Base-by-base conservation (phyloP, 129 eudicot genomes). In the Heracleum sosnowskyi region DNA sequence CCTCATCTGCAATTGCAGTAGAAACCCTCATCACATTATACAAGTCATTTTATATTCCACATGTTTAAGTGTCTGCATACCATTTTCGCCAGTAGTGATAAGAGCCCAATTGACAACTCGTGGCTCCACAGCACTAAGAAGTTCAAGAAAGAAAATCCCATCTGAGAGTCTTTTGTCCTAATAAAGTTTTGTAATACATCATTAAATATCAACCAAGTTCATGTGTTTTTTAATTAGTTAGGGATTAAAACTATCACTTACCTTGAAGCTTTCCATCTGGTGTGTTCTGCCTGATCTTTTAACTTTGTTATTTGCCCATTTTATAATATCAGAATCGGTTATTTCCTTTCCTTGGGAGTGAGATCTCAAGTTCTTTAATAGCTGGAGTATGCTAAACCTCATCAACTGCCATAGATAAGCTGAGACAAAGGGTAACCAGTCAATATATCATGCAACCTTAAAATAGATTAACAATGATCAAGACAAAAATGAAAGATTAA, bases 321-420 rank as follows among this genome's bases (percentile, higher is more conserved):
- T 78, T 42, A 88, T 86, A 76, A 94, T 94, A 81, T 88, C 93
- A 46, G 91, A 86, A 84, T 91, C 98, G 0, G 87, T 89, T 55
- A 94, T 91, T 85, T 94, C 98, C 84, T 87, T 93, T 51, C 96
- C 96, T 76, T 86, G 93, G 77, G 93, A 84, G 79, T 82, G 87
- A 33, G 90, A 87, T 73, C 96, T 87, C 82, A 93, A 86, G 80
- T 93, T 93, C 72, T 76, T 93, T 72, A 93, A 84, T 40, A 93
- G 90, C 85, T 86, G 90, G 83, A 93, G 93, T 91, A 93, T 88
- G 74, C 76, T 83, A 82, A 87, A 93, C 81, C 98, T 84, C 98
- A 93, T 89, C 76, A 93, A 85, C 87, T 93, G 97, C 98, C 98
- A 93, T 24, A 93, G 85, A 78, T 89, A 91, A 63, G 98, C 97